Conservation (phyloP, 106 monocot species). For the Cymbidium sinense region DNA sequence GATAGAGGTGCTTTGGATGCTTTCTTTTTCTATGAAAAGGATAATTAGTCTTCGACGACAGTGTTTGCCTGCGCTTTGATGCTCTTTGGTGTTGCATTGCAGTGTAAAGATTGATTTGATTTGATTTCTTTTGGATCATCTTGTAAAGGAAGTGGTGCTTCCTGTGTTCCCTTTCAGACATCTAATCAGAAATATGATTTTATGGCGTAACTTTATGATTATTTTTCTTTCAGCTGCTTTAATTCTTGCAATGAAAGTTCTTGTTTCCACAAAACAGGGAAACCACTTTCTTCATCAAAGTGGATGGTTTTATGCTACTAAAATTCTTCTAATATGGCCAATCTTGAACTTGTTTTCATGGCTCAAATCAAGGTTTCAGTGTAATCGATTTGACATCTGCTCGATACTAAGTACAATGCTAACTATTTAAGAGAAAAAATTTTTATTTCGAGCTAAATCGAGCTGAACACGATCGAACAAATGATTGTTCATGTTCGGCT, state of each 20-base stretch:
- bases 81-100: neutral
- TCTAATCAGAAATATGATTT: neutral
- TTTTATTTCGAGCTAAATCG: too few species aligned
- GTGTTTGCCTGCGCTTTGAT: constrained; percentile 6
- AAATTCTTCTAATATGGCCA: too few species aligned
- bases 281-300: too few species aligned
- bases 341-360: too few species aligned
- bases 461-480: too few species aligned
- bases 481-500: too few species aligned
- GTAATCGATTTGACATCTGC: too few species aligned
- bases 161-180: constrained; percentile 2
- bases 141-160: neutral
- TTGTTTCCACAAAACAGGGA: neutral
- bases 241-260: neutral
- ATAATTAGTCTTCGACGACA: neutral
- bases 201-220: neutral
- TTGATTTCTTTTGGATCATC: constrained; percentile 6
- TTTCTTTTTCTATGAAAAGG: neutral
- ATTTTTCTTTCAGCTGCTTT: neutral
- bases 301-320: too few species aligned
- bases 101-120: constrained; percentile 14
- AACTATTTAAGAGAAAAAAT: too few species aligned
- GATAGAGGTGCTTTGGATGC: neutral
- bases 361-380: too few species aligned
- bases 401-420: too few species aligned